Conservation (phyloP, 495 filamentous ascomycete species). For the Xylaria nigripes region DNA sequence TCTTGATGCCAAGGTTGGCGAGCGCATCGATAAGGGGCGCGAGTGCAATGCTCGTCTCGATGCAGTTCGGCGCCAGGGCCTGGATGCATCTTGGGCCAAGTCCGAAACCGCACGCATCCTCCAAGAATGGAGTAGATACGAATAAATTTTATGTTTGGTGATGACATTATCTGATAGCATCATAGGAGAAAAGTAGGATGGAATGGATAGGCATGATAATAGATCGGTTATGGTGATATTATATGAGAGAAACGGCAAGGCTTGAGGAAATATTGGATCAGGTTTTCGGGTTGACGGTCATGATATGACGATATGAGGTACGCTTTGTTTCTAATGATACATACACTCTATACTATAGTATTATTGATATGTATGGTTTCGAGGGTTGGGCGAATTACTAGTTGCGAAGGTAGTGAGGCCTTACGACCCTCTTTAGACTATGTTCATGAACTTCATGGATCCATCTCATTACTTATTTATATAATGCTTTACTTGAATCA, state of each 20-base stretch:
- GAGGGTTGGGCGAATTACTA: background rate
- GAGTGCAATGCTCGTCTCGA: constrained; percentile 25
- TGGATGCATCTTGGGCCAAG: constrained; percentile 39
- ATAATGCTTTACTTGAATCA: no score
- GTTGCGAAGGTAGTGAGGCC: no score
- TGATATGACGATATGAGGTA: background rate
- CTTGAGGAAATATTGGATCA: background rate
- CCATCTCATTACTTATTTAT: no score
- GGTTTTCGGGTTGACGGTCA: background rate
- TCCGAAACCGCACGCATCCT: constrained; percentile 40
- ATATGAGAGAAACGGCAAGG: background rate
- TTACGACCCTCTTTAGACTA: no score
- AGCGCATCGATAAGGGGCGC: constrained; percentile 32
- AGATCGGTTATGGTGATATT: background rate
- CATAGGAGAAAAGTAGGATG: background rate
- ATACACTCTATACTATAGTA: background rate
- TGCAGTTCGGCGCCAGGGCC: constrained; percentile 32
- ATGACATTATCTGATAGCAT: background rate
- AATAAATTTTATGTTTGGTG: constrained; percentile 23
- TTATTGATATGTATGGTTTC: background rate
- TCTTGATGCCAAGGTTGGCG: constrained; percentile 42
- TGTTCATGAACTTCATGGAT: no score
- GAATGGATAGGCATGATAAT: background rate
- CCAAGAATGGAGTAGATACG: constrained; percentile 49
- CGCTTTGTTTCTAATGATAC: no score